These are phyloP conservation scores for Rhynchospora tenuis DNA, from an alignment of 176 grass and related monocot species.

Conservation along the genomic window DNA sequence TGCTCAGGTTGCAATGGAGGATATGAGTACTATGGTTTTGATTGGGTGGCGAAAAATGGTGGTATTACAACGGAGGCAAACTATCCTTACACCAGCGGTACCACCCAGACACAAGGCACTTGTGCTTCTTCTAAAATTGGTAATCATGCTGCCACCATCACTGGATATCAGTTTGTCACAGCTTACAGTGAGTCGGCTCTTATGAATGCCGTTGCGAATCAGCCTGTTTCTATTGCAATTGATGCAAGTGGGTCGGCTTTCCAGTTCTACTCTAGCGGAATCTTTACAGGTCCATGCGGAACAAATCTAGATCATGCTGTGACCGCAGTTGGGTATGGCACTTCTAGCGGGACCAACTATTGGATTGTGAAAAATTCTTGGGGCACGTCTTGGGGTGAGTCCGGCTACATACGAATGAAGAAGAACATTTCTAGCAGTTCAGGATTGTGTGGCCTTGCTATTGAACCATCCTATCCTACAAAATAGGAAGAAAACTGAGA, in stretches of 20 bases:
- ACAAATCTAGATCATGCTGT: constrained; percentile 10
- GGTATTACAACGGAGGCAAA: constrained; percentile 26
- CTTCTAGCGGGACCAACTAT: constrained; percentile 5
- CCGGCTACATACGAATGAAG: constrained; percentile 28
- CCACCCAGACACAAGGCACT: neutral
- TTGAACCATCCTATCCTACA: neutral
- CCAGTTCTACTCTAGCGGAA: constrained; percentile 22
- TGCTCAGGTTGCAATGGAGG: constrained; percentile 12
- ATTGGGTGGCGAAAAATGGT: constrained; percentile 23
- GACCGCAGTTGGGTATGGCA: constrained; percentile 14
- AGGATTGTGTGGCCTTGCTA: constrained; percentile 19
- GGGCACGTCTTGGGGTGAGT: constrained; percentile 22
- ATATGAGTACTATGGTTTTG: neutral
- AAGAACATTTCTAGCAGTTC: neutral
- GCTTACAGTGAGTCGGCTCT: constrained; percentile 4
- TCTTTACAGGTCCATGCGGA: neutral
- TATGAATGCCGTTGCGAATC: constrained; percentile 10
- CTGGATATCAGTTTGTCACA: neutral
- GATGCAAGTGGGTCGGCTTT: constrained; percentile 7
- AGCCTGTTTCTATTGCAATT: constrained; percentile 19
- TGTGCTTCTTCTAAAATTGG: constrained; percentile 14
- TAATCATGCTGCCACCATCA: constrained; percentile 5
- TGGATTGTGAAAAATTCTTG: constrained; percentile 46
- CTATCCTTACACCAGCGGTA: constrained; percentile 29
- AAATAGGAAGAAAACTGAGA: constrained; percentile 19